These are phyloP conservation scores for Coccinonectria pachysandricola DNA, from an alignment of 2,329 filamentous ascomycete genomes.

Conservation along the genomic window DNA sequence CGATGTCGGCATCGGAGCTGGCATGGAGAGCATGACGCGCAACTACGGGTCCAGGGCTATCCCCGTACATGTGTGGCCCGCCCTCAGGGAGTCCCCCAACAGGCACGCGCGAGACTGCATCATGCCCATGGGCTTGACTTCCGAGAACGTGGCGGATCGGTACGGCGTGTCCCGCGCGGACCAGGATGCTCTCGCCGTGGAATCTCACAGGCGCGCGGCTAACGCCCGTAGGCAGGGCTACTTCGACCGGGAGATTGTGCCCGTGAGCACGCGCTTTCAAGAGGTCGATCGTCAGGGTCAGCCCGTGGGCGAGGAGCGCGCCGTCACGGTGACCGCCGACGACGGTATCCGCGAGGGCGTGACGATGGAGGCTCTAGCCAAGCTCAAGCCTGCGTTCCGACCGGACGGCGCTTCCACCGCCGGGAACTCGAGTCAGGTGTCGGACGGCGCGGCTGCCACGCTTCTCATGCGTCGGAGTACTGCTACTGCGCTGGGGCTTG, in stretches of 20 bases:
- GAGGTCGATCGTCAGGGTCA: conserved; percentile 51
- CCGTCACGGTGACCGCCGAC: conserved; percentile 62
- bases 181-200: conserved; percentile 73
- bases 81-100: conserved; percentile 50
- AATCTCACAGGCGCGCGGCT: conserved; percentile 63
- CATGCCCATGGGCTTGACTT: conserved; percentile 88
- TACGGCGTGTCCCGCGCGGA: conserved; percentile 65
- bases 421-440: conserved; percentile 78
- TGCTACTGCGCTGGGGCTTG: conserved; percentile 61
- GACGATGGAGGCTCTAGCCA: conserved; percentile 58
- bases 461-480: conserved; percentile 79
- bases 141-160: conserved; percentile 74
- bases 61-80: conserved; percentile 69
- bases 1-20: conserved; percentile 67
- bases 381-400: conserved; percentile 79
- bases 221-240: conserved; percentile 56
- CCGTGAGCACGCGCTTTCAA: conserved; percentile 61
- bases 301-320: conserved; percentile 43
- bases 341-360: conserved; percentile 70
- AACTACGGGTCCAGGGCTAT: conserved; percentile 85
- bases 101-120: conserved; percentile 75
- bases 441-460: conserved; percentile 75
- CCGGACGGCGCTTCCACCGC: conserved; percentile 68
- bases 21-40: conserved; percentile 93
- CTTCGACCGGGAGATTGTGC: conserved; percentile 72